Base-by-base conservation (phyloP, 768 basidiomycete species). In the Termitomyces sp. region DNA sequence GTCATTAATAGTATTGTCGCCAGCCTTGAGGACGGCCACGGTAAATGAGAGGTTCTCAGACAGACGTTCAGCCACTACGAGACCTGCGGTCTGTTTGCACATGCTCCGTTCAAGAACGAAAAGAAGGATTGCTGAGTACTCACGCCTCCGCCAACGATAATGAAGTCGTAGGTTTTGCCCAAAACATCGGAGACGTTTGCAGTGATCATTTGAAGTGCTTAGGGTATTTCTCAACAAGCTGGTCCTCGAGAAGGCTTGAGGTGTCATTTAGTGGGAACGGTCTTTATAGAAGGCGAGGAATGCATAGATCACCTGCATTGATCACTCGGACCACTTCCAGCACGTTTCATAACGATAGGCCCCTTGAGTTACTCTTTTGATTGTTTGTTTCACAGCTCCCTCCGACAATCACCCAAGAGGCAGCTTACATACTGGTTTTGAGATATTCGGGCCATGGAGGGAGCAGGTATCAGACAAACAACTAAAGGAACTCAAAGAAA, bases 41-140 rank as follows among this genome's bases (percentile, higher is more conserved):
- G 69, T 68, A 44, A 69, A 65, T 21, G 62, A 58, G 2, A 66
- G 57, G 58, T 78, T 72, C 53, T 75, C 74, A 5, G 72, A 64
- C 37, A 81, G 68, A 14, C 79, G 70, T 9, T 68, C 66, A 17
- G 76, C 78, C 11, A 79, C 62, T 0, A 72, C 70, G 30, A 78
- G 62, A 22, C 78, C 78, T 5, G 74, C 73, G 8, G 69, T 53
- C 52, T 53, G 15, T 8, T 24, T 3, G 3, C 10, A 17, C 28
- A 41, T 52, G 2, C 19, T 40, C 17, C 3, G n/a, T 19, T n/a
- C 17, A 14, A n/a, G n/a, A 2, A 26, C 12, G 12, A 26, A 46
- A 8, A 19, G 30, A 11, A 58, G 22, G 19, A 30, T 24, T 26
- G 41, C n/a, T 40, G 28, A n/a, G 3, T 46, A 54, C 56, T 48